Conservation (phyloP, 2,329 filamentous ascomycete species). For the Proliferodiscus dingleyae region DNA sequence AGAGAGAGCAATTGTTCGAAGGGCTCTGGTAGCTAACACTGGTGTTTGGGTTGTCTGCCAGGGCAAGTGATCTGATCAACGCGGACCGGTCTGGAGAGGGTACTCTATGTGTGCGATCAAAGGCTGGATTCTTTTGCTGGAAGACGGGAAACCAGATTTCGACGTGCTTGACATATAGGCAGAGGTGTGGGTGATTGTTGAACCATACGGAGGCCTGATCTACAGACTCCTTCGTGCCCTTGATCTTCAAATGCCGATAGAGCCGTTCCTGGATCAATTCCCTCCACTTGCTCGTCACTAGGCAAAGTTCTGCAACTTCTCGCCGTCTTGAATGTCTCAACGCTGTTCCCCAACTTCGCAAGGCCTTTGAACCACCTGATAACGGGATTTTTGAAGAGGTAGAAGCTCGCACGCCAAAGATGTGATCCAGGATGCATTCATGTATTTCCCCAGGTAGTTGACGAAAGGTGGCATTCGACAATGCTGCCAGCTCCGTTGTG, state of each 20-base stretch:
- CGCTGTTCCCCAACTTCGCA: conserved; percentile 58
- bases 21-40: conserved; percentile 52
- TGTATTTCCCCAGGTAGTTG: conserved; percentile 65
- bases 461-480: conserved; percentile 18
- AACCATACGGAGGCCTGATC: conserved; percentile 59
- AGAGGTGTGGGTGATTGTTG: conserved; percentile 51
- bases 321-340: conserved; percentile 63
- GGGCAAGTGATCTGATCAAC: conserved; percentile 28
- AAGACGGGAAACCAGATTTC: conserved; percentile 76
- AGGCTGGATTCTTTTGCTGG: conserved; percentile 34
- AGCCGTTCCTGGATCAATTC: conserved; percentile 65
- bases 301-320: conserved; percentile 60
- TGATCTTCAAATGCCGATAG: conserved; percentile 71
- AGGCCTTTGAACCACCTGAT: conserved; percentile 46
- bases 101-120: conserved; percentile 24
- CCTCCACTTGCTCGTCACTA: conserved; percentile 61
- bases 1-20: conserved; percentile 62
- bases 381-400: conserved; percentile 52
- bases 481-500: neutral
- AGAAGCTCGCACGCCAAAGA: conserved; percentile 65
- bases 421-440: conserved; percentile 64
- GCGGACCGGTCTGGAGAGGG: conserved; percentile 25
- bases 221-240: conserved; percentile 62
- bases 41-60: conserved; percentile 40
- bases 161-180: conserved; percentile 62